A percentile compares a stretch with the other conserved stretches of the same genome.
Conservation (phyloP, 2,329 filamentous ascomycete genomes). For the Sporothrix humicola region DNA sequence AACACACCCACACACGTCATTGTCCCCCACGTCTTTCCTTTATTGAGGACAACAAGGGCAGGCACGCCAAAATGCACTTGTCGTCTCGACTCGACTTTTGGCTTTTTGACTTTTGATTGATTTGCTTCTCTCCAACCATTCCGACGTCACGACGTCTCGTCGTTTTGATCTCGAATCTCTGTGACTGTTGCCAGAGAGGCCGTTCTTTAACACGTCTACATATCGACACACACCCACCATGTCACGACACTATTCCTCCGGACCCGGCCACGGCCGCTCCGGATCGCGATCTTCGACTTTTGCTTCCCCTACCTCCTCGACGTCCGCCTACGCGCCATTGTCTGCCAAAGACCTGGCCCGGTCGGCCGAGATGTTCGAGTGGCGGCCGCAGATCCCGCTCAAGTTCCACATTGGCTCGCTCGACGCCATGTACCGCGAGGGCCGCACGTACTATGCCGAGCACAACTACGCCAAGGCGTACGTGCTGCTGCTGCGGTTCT, state of each 20-base stretch:
- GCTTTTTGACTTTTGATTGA: background rate
- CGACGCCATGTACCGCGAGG: slow-evolving; percentile 81
- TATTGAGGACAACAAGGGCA: background rate
- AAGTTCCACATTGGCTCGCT: slow-evolving; percentile 83
- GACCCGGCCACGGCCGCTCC: background rate
- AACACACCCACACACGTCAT: slow-evolving; percentile 8
- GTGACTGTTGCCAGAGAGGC: slow-evolving; percentile 1
- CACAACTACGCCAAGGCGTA: slow-evolving; percentile 88
- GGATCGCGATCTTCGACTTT: background rate
- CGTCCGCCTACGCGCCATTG: slow-evolving; percentile 55
- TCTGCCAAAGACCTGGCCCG: slow-evolving; percentile 78
- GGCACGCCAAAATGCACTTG: background rate
- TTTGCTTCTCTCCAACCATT: background rate
- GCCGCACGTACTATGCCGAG: slow-evolving; percentile 82
- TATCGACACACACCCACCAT: background rate
- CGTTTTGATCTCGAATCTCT: background rate
- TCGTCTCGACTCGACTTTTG: background rate
- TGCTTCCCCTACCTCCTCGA: background rate
- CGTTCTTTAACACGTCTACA: background rate
- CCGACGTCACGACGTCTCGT: background rate
- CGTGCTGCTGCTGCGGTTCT: slow-evolving; percentile 87
- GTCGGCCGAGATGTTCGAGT: slow-evolving; percentile 80
- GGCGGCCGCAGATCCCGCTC: slow-evolving; percentile 76
- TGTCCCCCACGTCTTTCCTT: background rate
- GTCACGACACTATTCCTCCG: background rate